Evolutionary conservation across 164 flowering plant genomes (phyloP), one percentile per base, ranked within the genome.

Genomic region (Litsea cubeba): DNA sequence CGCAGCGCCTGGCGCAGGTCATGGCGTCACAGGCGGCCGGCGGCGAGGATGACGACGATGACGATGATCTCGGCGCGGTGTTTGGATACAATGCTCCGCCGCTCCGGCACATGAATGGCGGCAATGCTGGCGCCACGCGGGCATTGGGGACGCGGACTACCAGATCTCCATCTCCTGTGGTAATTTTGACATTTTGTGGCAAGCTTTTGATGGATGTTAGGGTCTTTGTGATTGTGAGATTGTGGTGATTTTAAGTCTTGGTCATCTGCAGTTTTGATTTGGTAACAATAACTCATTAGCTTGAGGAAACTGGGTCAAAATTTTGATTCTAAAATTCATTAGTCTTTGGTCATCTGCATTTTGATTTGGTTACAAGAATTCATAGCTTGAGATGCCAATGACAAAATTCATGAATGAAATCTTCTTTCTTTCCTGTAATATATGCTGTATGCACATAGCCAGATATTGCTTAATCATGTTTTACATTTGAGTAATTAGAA

Each of bases 21-120:
- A 54, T 54, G 60, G 60, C 60, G 60, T 54, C 60, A 54, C 60
- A 54, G 60, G n/a, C 60, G n/a, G 60, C 60, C n/a, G 60, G 18
- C n/a, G 60, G n/a, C 60, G n/a, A 20, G 17, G 60, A 54, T 54
- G 60, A 54, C 1, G 60, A 54, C n/a, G 60, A 54, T 1, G 20
- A 54, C 5, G 60, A 54, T 14, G 60, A 54, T 54, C 60, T 54
- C 3, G 60, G 17, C 14, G 50, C 26, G 23, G 18, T 49, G n/a
- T 54, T 54, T 2, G 20, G 60, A 20, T 20, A 54, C 20, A 20
- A 54, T 15, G 60, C 60, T 12, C 6, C 60, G n/a, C n/a, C 60
- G n/a, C 60, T 54, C 6, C 17, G 60, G 60, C 60, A 54, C 60
- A 5, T 20, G n/a, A 54, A 54, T 14, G 12, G 15, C 7, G 60